Conservation (phyloP, 2,329 filamentous ascomycete species). For the Exophiala sp. region DNA sequence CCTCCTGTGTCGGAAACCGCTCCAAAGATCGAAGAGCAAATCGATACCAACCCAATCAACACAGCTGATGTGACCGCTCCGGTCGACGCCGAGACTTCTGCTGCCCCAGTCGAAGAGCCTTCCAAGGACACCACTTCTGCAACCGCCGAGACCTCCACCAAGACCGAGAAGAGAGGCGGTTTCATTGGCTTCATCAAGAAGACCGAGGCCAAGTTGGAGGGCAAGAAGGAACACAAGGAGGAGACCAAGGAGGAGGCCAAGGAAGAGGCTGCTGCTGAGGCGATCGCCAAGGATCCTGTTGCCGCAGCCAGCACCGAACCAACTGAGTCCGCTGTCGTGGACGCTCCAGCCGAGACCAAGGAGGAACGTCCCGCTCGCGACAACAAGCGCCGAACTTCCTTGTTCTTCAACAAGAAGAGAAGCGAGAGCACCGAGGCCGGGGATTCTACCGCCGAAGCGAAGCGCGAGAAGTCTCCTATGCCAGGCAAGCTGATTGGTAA, state of each 20-base stretch:
- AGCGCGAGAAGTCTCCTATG: constrained; percentile 37
- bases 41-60: constrained; percentile 38
- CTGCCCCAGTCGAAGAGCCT: constrained; percentile 32
- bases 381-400: constrained; percentile 48
- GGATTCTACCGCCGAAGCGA: constrained; percentile 43
- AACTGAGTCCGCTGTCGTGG: constrained; percentile 20
- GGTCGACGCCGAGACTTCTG: constrained; percentile 32
- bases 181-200: constrained; percentile 34
- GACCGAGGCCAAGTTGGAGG: constrained; percentile 31
- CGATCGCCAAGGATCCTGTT: constrained; percentile 25
- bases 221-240: constrained; percentile 27
- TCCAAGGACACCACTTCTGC: constrained; percentile 32
- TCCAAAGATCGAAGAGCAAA: constrained; percentile 45
- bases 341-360: constrained; percentile 28
- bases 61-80: constrained; percentile 43
- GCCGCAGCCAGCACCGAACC: constrained; percentile 18
- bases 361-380: constrained; percentile 39
- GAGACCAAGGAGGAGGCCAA: constrained; percentile 30
- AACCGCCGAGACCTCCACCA: constrained; percentile 30
- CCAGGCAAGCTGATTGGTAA: constrained; percentile 39
- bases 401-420: constrained; percentile 53
- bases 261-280: constrained; percentile 26
- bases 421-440: constrained; percentile 41
- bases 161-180: constrained; percentile 32
- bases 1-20: constrained; percentile 44